phyloP scores from a whole-genome alignment of 768 basidiomycete species.

The Nidularia sp. region DNA sequence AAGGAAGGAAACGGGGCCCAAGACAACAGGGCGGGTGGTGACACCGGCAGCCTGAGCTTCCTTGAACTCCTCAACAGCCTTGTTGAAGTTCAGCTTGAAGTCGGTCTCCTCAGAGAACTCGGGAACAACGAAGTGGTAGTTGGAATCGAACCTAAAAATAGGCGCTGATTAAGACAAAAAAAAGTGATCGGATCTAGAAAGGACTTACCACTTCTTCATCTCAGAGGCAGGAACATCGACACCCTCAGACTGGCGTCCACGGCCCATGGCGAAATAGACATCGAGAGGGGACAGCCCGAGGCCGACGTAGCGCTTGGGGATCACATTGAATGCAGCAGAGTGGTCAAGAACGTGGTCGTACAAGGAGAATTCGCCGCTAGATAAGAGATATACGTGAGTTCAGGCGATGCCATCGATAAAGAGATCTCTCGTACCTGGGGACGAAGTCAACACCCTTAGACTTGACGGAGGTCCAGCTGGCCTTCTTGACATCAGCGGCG shows the following conservation, averaged over 20 bases:
- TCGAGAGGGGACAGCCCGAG: conserved; percentile 86
- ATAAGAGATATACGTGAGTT: conserved; percentile 10
- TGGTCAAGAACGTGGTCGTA: conserved; percentile 99
- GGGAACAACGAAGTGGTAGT: conserved; percentile 98
- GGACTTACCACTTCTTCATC: conserved; percentile 97
- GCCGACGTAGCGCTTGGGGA: conserved; percentile 90
- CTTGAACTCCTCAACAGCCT: conserved; percentile 88
- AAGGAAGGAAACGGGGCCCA: conserved; percentile 95
- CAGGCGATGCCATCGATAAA: conserved; percentile 9
- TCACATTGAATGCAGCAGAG: conserved; percentile 92
- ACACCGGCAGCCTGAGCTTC: conserved; percentile 92
- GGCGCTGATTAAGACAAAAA: conserved; percentile 3
- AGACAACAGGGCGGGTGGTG: conserved; percentile 88
- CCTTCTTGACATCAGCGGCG: conserved; percentile 84
- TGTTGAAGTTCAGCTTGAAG: conserved; percentile 96
- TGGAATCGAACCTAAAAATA: conserved; percentile 84
- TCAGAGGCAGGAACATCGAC: conserved; percentile 97
- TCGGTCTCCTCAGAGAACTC: conserved; percentile 88
- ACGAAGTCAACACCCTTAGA: conserved; percentile 82
- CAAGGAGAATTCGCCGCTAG: conserved; percentile 95
- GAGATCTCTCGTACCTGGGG: conserved; percentile 64
- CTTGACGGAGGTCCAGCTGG: conserved; percentile 86
- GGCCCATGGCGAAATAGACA: conserved; percentile 98
- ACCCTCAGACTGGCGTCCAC: conserved; percentile 90
- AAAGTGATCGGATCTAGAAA: neutral